Evolutionary conservation across 169 alveolate species (phyloP).

Genomic region (Cryptosporidium parvum): DNA sequence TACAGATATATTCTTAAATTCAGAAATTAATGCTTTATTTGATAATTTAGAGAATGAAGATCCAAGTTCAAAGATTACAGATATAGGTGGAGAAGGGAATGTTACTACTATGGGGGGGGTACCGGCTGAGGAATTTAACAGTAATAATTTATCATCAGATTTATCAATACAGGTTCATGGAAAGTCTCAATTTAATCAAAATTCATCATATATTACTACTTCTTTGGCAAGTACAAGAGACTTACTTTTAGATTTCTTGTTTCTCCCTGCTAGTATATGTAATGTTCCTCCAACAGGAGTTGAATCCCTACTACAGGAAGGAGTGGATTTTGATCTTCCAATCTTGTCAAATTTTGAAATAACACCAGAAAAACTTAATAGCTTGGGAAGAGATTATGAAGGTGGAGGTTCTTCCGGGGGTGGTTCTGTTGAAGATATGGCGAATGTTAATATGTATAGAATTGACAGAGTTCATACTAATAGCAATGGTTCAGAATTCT

Average conservation of each 20-base stretch:
- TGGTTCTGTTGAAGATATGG: not conserved
- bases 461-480: not conserved
- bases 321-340: slow-evolving; percentile 44
- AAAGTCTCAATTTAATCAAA: not conserved
- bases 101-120: no score
- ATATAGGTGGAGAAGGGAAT: no score
- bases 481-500: not conserved
- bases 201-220: slow-evolving; percentile 51
- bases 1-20: slow-evolving; percentile 43
- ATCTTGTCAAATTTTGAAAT: slow-evolving; percentile 8
- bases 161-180: slow-evolving; percentile 11
- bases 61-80: not conserved
- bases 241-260: slow-evolving; percentile 41
- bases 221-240: slow-evolving; percentile 48
- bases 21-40: slow-evolving; percentile 26
- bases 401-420: not conserved
- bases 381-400: not conserved
- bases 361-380: not conserved
- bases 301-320: slow-evolving; percentile 55
- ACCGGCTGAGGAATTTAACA: not conserved
- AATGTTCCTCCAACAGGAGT: slow-evolving; percentile 74
- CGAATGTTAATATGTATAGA: not conserved
- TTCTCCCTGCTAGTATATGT: slow-evolving; percentile 69
- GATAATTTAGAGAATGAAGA: not conserved
- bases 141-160: not conserved